These are phyloP conservation scores for Beauveria australis DNA, from an alignment of 2,329 filamentous ascomycete species.

Conservation along the genomic window DNA sequence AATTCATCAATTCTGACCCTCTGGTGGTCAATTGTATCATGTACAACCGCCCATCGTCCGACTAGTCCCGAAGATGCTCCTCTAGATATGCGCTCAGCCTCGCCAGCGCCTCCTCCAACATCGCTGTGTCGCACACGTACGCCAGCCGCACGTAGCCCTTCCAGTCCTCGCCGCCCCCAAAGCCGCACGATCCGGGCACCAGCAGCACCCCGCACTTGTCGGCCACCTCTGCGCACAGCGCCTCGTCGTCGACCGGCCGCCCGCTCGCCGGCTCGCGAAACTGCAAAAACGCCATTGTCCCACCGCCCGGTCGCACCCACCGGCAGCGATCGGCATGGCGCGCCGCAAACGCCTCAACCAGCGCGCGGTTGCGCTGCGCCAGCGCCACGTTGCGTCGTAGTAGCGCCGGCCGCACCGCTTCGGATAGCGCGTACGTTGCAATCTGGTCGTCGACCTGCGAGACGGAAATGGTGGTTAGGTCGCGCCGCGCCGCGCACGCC, in stretches of 20 bases:
- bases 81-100: slow-evolving; percentile 33
- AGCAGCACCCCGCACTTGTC: slow-evolving; percentile 65
- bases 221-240: slow-evolving; percentile 61
- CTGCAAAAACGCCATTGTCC: slow-evolving; percentile 70
- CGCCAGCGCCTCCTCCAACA: slow-evolving; percentile 59
- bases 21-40: too few relatives aligned
- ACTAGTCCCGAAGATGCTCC: neutral
- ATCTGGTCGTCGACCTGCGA: slow-evolving; percentile 62
- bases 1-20: neutral
- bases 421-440: slow-evolving; percentile 63
- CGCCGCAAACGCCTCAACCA: slow-evolving; percentile 61
- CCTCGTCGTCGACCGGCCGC: slow-evolving; percentile 60
- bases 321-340: slow-evolving; percentile 54
- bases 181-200: slow-evolving; percentile 64
- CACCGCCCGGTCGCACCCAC: slow-evolving; percentile 69
- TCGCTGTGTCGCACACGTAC: slow-evolving; percentile 62
- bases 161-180: slow-evolving; percentile 59
- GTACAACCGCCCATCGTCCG: neutral
- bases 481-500: slow-evolving; percentile 54
- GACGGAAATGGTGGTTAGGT: slow-evolving; percentile 78
- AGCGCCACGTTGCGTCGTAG: slow-evolving; percentile 38
- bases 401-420: slow-evolving; percentile 29
- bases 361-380: slow-evolving; percentile 56
- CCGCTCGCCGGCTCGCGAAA: slow-evolving; percentile 48
- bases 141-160: slow-evolving; percentile 70